Conservation (phyloP, 139 green algal species). For the Pycnococcus provasolii region DNA sequence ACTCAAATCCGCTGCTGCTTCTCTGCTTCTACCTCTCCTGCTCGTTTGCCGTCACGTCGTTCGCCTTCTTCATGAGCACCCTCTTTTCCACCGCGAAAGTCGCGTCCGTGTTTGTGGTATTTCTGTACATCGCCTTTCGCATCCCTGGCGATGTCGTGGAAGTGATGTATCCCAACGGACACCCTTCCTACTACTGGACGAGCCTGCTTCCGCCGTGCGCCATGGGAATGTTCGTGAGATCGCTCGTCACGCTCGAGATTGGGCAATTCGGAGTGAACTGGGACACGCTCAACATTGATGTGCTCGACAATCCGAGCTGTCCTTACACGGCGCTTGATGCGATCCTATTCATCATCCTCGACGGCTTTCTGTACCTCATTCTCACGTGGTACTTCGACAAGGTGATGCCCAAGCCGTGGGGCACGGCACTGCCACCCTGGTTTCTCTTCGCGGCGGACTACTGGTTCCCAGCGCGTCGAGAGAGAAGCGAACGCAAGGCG, state of each 20-base stretch:
- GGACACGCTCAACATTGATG: not conserved
- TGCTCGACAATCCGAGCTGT: not conserved
- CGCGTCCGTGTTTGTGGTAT: not conserved
- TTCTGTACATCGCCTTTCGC: constrained; percentile 1
- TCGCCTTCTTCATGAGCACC: constrained; percentile 10
- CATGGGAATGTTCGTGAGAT: not conserved
- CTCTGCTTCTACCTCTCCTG: constrained; percentile 6
- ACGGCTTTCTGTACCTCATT: constrained; percentile 20
- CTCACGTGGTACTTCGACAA: constrained; percentile 36
- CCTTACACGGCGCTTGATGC: not conserved
- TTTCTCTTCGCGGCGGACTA: constrained; percentile 32
- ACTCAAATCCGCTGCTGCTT: constrained; percentile 19
- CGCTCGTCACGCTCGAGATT: constrained; percentile 11
- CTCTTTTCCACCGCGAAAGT: not conserved
- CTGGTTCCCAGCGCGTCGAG: constrained; percentile 13
- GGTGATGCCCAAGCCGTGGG: constrained; percentile 32
- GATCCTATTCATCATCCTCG: not conserved
- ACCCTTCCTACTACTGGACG: not conserved
- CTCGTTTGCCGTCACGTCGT: constrained; percentile 1
- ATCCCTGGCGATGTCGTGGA: not conserved
- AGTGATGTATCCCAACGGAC: not conserved
- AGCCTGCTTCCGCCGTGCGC: not conserved
- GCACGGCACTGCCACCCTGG: constrained; percentile 5
- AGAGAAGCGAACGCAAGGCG: not conserved
- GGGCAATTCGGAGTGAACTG: constrained; percentile 11